Conservation (phyloP, 2,329 filamentous ascomycete species). For the Cladosporium sp. region DNA sequence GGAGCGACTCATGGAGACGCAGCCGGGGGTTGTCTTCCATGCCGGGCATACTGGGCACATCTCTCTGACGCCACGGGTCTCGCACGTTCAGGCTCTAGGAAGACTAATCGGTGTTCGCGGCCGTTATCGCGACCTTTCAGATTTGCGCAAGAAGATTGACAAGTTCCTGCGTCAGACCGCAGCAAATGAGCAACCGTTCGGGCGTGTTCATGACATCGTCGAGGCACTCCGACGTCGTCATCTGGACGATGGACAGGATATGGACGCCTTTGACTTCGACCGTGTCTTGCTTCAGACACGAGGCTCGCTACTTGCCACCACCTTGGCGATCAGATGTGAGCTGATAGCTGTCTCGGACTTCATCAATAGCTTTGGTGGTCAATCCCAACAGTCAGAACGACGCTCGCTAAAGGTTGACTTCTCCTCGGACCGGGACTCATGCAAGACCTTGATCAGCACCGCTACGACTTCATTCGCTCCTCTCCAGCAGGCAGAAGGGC, state of each 20-base stretch:
- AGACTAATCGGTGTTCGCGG: neutral
- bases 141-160: conserved; percentile 21
- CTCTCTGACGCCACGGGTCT: neutral
- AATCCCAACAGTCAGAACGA: neutral
- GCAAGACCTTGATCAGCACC: conserved; percentile 36
- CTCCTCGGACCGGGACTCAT: conserved; percentile 36
- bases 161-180: conserved; percentile 30
- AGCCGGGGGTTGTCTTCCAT: neutral
- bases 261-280: conserved; percentile 28
- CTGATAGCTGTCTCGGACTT: conserved; percentile 46
- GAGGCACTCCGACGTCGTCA: conserved; percentile 36
- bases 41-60: neutral
- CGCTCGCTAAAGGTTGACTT: conserved; percentile 30
- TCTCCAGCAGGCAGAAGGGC: conserved; percentile 47
- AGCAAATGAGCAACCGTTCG: conserved; percentile 49
- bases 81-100: neutral
- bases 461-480: conserved; percentile 36
- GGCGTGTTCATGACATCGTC: conserved; percentile 45
- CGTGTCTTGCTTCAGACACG: conserved; percentile 27
- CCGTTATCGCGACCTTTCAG: conserved; percentile 17
- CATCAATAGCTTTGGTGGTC: conserved; percentile 22
- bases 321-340: conserved; percentile 49
- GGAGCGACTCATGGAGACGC: neutral
- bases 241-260: conserved; percentile 10
- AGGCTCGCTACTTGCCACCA: conserved; percentile 38